These are phyloP conservation scores for Aspergillus campestris DNA, from an alignment of 495 filamentous ascomycete species.

Conservation along the genomic window DNA sequence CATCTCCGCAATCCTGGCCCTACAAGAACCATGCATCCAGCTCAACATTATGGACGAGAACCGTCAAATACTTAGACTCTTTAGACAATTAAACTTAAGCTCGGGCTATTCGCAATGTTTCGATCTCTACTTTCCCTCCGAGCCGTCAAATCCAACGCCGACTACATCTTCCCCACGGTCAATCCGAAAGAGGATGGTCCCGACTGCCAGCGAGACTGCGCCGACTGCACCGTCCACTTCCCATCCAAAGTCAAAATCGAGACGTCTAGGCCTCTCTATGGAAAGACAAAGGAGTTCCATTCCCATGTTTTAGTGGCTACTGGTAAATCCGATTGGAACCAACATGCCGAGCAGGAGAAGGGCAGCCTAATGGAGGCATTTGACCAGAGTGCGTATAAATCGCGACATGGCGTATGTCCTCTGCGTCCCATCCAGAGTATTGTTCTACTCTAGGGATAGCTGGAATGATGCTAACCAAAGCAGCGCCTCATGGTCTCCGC, in stretches of 20 bases:
- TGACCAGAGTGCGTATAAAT: slow-evolving; percentile 44
- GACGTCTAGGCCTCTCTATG: slow-evolving; percentile 66
- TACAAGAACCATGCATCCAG: too few relatives aligned
- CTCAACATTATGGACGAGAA: too few relatives aligned
- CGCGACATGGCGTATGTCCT: slow-evolving; percentile 61
- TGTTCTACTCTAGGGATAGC: not conserved
- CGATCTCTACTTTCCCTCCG: slow-evolving; percentile 28
- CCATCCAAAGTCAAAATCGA: slow-evolving; percentile 70
- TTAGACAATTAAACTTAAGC: too few relatives aligned
- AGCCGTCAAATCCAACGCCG: slow-evolving; percentile 10
- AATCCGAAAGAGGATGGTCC: slow-evolving; percentile 65
- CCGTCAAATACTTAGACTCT: too few relatives aligned
- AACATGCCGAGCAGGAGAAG: slow-evolving; percentile 74
- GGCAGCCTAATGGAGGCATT: slow-evolving; percentile 92
- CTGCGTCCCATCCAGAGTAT: not conserved
- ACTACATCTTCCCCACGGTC: slow-evolving; percentile 46
- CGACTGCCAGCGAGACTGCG: slow-evolving; percentile 81
- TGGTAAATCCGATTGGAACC: slow-evolving; percentile 84
- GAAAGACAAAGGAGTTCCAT: slow-evolving; percentile 73
- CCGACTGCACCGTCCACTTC: slow-evolving; percentile 63
- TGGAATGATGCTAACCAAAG: not conserved
- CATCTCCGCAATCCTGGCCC: too few relatives aligned
- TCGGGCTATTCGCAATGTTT: slow-evolving; percentile 21
- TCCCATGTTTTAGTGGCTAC: slow-evolving; percentile 88
- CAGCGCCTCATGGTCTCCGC: slow-evolving; percentile 86